Evolutionary conservation across 2,329 filamentous ascomycete species (phyloP), one percentile per base, ranked within the genome.

Genomic region (Cladophialophora exuberans): DNA sequence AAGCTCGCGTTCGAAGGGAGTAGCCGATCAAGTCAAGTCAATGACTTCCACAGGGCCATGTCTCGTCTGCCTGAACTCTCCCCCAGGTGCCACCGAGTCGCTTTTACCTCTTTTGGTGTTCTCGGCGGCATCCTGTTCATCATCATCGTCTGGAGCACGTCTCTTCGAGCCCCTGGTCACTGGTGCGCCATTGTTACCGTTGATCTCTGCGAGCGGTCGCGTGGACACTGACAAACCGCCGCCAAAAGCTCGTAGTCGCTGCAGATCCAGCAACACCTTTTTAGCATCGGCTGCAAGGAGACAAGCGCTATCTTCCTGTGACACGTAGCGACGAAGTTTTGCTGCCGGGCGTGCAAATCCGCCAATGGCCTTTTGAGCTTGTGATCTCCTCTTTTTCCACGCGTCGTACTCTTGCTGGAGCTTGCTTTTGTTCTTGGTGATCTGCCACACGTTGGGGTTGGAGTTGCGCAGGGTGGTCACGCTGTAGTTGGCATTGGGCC

Each of bases 401-500:
- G 10, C 17, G 15, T 26, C 23, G 38, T 36, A 20, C 26, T 23
- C 31, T 5, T 7, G 15, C 20, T 44, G 17, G 17, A 18, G 11
- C 28, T 26, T 35, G 30, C 22, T 49, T 13, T 18, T 39, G 20
- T 38, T 43, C 38, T 54, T 54, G 17, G 52, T 54, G 10, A 54
- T 43, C 26, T 49, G 45, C 52, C 44, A 49, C 17, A 49, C 20
- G 13, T 49, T 43, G 15, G 52, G 52, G 15, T 35, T 42, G 18
- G 26, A 36, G 45, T 44, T 25, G 3, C 44, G 45, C 7, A 49
- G 20, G 4, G 52, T 54, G 20, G 18, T 39, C n/a, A 54, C 31
- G 7, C 25, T 42, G 38, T 49, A 54, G 10, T 41, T 35, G 23
- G 6, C 28, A n/a, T 22, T 26, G 4, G 11, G 7, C 11, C 11